These are phyloP conservation scores for Simplicillium sp. DNA, from an alignment of 2,329 filamentous ascomycete species.

Conservation along the genomic window DNA sequence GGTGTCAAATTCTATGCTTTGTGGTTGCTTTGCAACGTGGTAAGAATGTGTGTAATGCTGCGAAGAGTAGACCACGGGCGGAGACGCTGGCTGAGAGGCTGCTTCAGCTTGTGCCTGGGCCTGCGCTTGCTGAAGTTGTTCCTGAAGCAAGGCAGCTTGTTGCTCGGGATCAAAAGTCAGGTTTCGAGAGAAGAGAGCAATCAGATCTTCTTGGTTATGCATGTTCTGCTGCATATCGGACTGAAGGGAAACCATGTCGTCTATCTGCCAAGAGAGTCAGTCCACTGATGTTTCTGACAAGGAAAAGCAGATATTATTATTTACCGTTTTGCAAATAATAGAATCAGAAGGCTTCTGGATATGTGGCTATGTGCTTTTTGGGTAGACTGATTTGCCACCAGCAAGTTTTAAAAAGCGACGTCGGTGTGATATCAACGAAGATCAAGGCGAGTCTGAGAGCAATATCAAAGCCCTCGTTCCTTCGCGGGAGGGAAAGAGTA, in stretches of 20 bases:
- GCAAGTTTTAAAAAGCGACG: too few relatives aligned
- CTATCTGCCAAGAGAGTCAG: conserved; percentile 2
- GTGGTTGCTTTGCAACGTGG: conserved; percentile 37
- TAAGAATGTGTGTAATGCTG: conserved; percentile 79
- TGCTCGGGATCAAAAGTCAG: conserved; percentile 51
- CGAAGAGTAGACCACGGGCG: conserved; percentile 63
- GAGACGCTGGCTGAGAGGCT: conserved; percentile 20
- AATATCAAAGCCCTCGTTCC: too few relatives aligned
- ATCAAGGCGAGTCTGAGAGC: too few relatives aligned
- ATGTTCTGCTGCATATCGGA: conserved; percentile 28
- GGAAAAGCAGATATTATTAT: too few relatives aligned
- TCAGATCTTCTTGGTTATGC: conserved; percentile 72
- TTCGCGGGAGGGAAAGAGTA: too few relatives aligned
- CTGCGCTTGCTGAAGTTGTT: conserved; percentile 12
- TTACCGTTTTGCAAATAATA: too few relatives aligned
- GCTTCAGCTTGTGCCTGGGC: conserved; percentile 14
- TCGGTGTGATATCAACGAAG: too few relatives aligned
- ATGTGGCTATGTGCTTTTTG: too few relatives aligned
- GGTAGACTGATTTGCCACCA: too few relatives aligned
- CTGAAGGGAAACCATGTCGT: conserved; percentile 30
- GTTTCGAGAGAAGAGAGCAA: conserved; percentile 68
- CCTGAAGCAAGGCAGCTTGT: conserved; percentile 13
- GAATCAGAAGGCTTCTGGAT: too few relatives aligned
- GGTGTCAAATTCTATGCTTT: conserved; percentile 15
- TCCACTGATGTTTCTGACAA: background rate